Percentiles rank a stretch among this genome's conserved stretches.
These are phyloP conservation scores for Skeletonema costatum DNA, from an alignment of 108 stramenopile genomes.

Conservation along the genomic window DNA sequence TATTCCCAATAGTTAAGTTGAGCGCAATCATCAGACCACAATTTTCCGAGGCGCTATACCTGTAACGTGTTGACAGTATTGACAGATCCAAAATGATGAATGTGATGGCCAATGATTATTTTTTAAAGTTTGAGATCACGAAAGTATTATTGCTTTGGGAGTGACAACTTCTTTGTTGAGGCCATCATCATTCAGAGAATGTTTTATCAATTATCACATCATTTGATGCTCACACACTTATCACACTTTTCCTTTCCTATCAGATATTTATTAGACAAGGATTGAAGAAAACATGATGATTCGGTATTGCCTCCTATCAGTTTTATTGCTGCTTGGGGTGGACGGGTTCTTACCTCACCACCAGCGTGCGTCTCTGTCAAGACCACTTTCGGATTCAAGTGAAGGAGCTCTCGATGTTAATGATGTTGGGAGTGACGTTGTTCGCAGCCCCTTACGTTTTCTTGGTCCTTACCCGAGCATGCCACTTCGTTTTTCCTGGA, in stretches of 20 bases:
- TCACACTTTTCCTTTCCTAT: neutral
- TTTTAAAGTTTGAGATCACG: constrained; percentile 59
- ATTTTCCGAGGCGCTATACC: constrained; percentile 48
- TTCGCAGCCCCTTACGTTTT: constrained; percentile 64
- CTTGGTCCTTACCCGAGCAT: constrained; percentile 74
- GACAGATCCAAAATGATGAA: neutral
- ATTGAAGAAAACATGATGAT: neutral
- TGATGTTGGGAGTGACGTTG: constrained; percentile 16
- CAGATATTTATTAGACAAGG: neutral
- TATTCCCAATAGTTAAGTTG: constrained; percentile 21
- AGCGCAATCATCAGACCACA: constrained; percentile 56
- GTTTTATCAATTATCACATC: neutral
- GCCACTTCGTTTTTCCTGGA: constrained; percentile 71
- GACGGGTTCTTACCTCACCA: neutral
- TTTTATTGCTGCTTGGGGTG: neutral
- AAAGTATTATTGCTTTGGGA: constrained; percentile 20
- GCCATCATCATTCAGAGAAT: neutral
- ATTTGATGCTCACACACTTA: neutral
- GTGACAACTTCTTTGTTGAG: constrained; percentile 28
- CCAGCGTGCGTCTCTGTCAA: neutral
- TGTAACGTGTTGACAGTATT: neutral
- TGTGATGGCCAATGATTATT: constrained; percentile 41
- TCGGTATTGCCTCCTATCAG: neutral
- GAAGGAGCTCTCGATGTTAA: neutral
- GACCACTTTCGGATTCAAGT: neutral